Conservation (phyloP, 2,329 filamentous ascomycete genomes). For the Cadophora gregata region DNA sequence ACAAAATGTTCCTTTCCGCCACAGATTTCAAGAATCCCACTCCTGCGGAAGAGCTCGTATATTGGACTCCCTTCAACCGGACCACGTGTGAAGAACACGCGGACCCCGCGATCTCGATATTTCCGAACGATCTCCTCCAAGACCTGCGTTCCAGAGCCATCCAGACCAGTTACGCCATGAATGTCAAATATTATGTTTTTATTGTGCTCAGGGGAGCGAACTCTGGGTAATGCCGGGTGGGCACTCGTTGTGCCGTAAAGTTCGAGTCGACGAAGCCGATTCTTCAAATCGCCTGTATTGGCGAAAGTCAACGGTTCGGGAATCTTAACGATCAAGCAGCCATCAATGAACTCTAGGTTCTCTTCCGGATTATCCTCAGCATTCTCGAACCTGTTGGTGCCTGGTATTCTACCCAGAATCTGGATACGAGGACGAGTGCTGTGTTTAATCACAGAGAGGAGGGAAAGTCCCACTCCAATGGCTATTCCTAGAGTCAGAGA, state of each 20-base stretch:
- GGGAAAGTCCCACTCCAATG: constrained; percentile 87
- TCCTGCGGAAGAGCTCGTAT: constrained; percentile 74
- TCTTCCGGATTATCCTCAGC: constrained; percentile 72
- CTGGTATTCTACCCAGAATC: constrained; percentile 88
- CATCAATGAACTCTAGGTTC: constrained; percentile 85
- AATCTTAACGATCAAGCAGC: constrained; percentile 95
- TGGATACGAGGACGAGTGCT: constrained; percentile 92
- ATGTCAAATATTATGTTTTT: constrained; percentile 96
- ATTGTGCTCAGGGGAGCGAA: constrained; percentile 81
- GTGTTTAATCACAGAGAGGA: constrained; percentile 89
- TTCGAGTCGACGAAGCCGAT: constrained; percentile 81
- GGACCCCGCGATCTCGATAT: constrained; percentile 78
- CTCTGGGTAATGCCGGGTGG: constrained; percentile 84
- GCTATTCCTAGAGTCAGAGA: constrained; percentile 93
- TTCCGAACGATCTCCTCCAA: constrained; percentile 84
- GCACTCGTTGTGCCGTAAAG: constrained; percentile 85
- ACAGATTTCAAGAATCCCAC: constrained; percentile 83
- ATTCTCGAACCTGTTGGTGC: constrained; percentile 84
- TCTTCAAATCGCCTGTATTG: constrained; percentile 92
- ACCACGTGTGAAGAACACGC: constrained; percentile 74
- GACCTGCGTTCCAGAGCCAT: constrained; percentile 92
- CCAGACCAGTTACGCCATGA: constrained; percentile 93
- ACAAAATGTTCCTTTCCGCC: constrained; percentile 83
- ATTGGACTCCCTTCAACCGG: constrained; percentile 47
- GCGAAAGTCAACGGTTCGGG: constrained; percentile 96